Percentiles rank a stretch among this genome's conserved stretches.
Evolutionary conservation across 352 stramenopile genomes (phyloP).

Genomic region (Globisporangium canariense): DNA sequence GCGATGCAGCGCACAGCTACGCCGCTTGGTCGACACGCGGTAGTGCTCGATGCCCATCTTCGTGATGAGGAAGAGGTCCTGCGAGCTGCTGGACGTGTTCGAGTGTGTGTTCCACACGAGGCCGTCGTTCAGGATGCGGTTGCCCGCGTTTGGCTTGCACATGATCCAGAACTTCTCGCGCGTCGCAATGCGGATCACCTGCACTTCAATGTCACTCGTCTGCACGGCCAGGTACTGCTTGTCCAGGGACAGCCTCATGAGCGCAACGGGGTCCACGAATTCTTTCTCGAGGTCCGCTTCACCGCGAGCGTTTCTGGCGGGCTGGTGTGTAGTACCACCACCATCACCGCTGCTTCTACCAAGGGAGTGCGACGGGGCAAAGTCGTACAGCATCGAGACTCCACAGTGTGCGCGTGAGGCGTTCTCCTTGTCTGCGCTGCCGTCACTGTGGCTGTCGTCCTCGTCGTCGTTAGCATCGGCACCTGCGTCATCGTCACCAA

Average conservation of each 20-base stretch:
- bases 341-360: not conserved
- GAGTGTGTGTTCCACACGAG: constrained; percentile 70
- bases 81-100: constrained; percentile 34
- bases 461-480: not conserved
- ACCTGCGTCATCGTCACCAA: not conserved
- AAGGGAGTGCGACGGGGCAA: constrained; percentile 14
- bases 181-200: constrained; percentile 50
- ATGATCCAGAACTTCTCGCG: constrained; percentile 61
- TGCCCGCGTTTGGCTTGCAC: constrained; percentile 62
- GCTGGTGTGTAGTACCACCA: not conserved
- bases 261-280: constrained; percentile 23
- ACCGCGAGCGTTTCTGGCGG: not conserved
- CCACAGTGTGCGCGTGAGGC: constrained; percentile 4
- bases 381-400: constrained; percentile 44
- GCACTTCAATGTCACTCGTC: constrained; percentile 80
- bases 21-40: constrained; percentile 55
- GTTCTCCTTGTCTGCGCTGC: constrained; percentile 2
- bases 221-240: constrained; percentile 69
- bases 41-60: constrained; percentile 77
- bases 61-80: constrained; percentile 77
- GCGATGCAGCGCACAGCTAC: constrained; percentile 52
- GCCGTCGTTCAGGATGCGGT: constrained; percentile 54
- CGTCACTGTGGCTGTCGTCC: constrained; percentile 8
- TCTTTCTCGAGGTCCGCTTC: constrained; percentile 1
- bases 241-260: constrained; percentile 60